Conservation (phyloP, 371 early-diverging fungal species). For the Haplosporangium sp. region DNA sequence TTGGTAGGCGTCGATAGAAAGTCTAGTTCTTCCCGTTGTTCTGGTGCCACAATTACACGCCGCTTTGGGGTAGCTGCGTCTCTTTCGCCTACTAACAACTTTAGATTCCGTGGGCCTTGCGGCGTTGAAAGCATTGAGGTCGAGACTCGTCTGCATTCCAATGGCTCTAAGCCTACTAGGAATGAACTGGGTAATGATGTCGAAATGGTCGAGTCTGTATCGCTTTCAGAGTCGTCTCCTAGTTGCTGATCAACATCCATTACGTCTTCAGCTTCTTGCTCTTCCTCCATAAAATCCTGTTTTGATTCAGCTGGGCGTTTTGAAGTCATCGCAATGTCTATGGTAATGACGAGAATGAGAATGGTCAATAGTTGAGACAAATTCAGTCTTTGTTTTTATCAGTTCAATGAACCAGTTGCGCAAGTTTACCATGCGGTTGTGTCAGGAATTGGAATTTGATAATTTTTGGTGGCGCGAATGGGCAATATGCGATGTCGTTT, state of each 20-base stretch:
- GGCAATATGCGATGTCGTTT: neutral
- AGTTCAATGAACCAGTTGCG: neutral
- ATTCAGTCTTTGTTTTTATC: neutral
- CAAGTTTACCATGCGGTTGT: neutral
- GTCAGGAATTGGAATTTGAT: neutral
- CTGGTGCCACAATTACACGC: conserved; percentile 19
- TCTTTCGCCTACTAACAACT: conserved; percentile 23
- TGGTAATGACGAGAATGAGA: neutral
- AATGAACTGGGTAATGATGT: conserved; percentile 39
- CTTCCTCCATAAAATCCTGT: neutral
- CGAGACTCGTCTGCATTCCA: conserved; percentile 21
- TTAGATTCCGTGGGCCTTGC: conserved; percentile 6
- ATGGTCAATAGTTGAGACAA: neutral
- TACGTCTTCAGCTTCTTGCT: neutral
- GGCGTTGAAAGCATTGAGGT: conserved; percentile 26
- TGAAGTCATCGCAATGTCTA: neutral
- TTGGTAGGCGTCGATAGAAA: conserved; percentile 34
- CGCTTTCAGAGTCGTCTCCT: conserved; percentile 10
- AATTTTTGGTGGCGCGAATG: conserved; percentile 11
- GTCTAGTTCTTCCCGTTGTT: conserved; percentile 12
- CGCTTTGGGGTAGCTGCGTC: conserved; percentile 19
- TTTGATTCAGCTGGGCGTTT: neutral
- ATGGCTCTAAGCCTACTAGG: conserved; percentile 2
- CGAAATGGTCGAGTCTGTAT: conserved; percentile 24
- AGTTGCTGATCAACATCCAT: conserved; percentile 34